phyloP scores from a whole-genome alignment of 352 stramenopile species.

The Pythium myriotylum region DNA sequence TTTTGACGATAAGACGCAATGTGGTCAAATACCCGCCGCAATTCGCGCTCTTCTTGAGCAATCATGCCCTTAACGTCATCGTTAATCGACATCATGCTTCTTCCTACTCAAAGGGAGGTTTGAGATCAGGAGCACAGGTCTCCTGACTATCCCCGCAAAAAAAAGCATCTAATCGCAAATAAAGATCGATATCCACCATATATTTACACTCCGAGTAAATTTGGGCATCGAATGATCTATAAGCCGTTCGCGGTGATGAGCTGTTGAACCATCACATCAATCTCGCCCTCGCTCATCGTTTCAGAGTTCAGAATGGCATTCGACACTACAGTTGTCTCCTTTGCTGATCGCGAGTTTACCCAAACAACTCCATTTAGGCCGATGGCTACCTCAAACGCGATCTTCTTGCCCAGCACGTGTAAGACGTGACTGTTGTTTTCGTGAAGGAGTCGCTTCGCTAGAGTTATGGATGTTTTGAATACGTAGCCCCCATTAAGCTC shows the following conservation, averaged over 20 bases:
- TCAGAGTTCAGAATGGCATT: constrained; percentile 91
- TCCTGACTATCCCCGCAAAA: background rate
- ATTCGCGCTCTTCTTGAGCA: constrained; percentile 93
- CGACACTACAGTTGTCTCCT: constrained; percentile 84
- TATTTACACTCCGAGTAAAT: no score
- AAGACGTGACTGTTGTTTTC: constrained; percentile 87
- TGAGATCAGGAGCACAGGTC: no score
- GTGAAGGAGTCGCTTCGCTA: constrained; percentile 73
- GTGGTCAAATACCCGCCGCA: constrained; percentile 94
- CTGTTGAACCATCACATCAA: constrained; percentile 77
- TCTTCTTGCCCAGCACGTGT: constrained; percentile 66
- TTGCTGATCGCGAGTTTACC: constrained; percentile 90
- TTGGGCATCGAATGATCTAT: constrained; percentile 22
- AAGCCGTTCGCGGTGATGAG: constrained; percentile 53
- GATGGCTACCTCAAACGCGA: constrained; percentile 96
- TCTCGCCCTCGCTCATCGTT: constrained; percentile 76
- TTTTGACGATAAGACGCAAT: constrained; percentile 91
- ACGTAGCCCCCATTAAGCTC: constrained; percentile 93
- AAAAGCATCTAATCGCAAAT: no score
- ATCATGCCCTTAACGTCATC: constrained; percentile 89
- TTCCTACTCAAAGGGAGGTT: background rate
- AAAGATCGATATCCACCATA: no score
- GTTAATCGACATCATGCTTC: constrained; percentile 68
- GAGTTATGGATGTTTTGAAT: constrained; percentile 80
- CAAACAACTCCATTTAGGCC: constrained; percentile 96